Base-by-base conservation (phyloP, 148 eudicot genomes). In the Diospyros lotus region DNA sequence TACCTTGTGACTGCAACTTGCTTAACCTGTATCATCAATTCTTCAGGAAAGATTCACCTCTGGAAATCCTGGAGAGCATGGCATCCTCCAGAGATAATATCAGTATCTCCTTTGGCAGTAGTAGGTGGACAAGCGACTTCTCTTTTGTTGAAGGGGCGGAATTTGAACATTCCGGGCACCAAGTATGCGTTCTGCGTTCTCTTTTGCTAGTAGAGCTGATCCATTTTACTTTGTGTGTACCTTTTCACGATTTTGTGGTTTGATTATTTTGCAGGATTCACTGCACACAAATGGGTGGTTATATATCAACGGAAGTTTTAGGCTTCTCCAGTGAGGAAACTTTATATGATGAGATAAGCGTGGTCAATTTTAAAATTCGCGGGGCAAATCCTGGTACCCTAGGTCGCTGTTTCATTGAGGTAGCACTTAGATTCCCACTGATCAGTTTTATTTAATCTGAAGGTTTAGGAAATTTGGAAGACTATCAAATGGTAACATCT, bases 381-480 rank as follows among this genome's bases (percentile, higher is more conserved):
- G 80, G 77, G 38, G 68, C 83, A 10, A 66, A 80, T 72, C 51
- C 82, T 77, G 64, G 79, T 76, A 62, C 58, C 54, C 79, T 86
- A 18, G 93, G 93, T 44, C 93, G 96, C 76, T 91, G 87, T 80
- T 91, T 89, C 77, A 86, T 91, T 75, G 96, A 91, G 96, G 96
- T 91, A 89, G 41, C 46, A 9, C 15, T 67, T 66, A 40, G 56
- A 63, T 61, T 71, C 46, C 77, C 69, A 51, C n/a, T 40, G 40
- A 73, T 73, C 58, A 3, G 11, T 40, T 59, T 63, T 63, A 8
- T 6, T 39, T 38, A 4, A 13, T 39, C 43, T 59, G 75, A 51
- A 73, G 12, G 28, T 43, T 46, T 45, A 59, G 75, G 5, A 6
- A 72, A 69, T 39, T 9, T 43, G 18, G 11, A 48, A 40, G 62